Evolutionary conservation across 1,139 yeast species (phyloP), one percentile per base, ranked within the genome.

Genomic region (Protomyces lactucae-debilis): DNA sequence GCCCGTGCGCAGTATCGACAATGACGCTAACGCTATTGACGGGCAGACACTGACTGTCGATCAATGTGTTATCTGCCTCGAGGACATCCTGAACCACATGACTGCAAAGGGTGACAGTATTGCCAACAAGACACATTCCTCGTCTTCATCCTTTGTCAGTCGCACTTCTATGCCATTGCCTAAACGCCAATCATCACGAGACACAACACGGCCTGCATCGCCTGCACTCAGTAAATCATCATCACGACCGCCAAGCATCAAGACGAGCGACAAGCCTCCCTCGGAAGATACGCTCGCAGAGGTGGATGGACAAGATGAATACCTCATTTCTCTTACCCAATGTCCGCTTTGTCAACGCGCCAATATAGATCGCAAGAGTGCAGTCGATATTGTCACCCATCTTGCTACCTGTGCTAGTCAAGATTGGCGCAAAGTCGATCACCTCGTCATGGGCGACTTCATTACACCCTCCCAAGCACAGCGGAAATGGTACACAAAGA

Each of bases 401-500:
- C 81, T 92, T 68, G 95, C 97, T 0, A 84, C 90, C 1, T 93
- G 99, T 75, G 86, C 90, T 0, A 84, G 88, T 28, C 85, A 85
- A 67, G 88, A 86, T 69, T 87, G 92, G 86, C 83, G 86, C 64
- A 81, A 85, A 57, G 87, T 85, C 43, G 83, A 85, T 68, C 83
- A 85, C 69, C 73, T 88, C 18, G 75, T 88, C 51, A 84, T 85
- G 66, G 83, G 89, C 3, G 80, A 87, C 1, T 92, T 85, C 72
- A 93, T 89, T 1, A 84, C 97, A 0, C 83, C 95, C 0, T 86
- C 84, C 65, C 84, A 87, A 69, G 98, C 98, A 0, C 83, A 93
- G 2, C 85, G 88, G 70, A 83, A 93, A 68, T 91, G 98, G 98
- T 89, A 88, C 70, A 82, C 92, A 4, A 90, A 88, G 71, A 82